Conservation (phyloP, 2,329 filamentous ascomycete genomes). For the Colletotrichum noveboracense region DNA sequence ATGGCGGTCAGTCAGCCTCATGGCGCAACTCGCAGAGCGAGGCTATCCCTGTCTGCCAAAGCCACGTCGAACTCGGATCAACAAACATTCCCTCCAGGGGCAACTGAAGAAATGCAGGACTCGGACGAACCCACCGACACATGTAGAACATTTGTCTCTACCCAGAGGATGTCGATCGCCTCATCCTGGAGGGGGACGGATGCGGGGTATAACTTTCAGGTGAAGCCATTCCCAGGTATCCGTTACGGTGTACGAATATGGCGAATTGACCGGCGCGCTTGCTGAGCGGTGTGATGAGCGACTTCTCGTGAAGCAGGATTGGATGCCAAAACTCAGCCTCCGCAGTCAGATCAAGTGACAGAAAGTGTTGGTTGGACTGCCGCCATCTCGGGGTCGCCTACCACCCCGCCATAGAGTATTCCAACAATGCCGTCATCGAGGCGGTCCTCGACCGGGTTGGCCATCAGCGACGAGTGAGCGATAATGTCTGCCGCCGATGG, state of each 20-base stretch:
- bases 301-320: conserved; percentile 2
- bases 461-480: neutral
- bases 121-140: neutral
- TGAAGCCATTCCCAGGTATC: conserved; percentile 11
- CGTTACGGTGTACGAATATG: neutral
- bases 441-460: neutral
- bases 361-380: neutral
- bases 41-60: conserved; percentile 25
- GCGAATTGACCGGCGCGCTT: neutral
- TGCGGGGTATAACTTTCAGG: neutral
- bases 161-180: conserved; percentile 2
- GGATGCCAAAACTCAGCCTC: neutral
- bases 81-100: conserved; percentile 8
- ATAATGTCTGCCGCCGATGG: conserved; percentile 1
- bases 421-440: conserved; percentile 16
- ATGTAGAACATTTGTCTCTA: neutral
- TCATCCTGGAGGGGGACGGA: neutral
- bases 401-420: conserved; percentile 5
- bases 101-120: conserved; percentile 17
- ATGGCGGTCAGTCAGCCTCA: conserved; percentile 26
- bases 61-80: conserved; percentile 16
- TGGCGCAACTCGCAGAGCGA: conserved; percentile 2
- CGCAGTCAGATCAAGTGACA: neutral
- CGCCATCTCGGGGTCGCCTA: neutral
- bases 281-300: conserved; percentile 13